These are phyloP conservation scores for Pythium aristosporum DNA, from an alignment of 352 stramenopile genomes.

Conservation along the genomic window DNA sequence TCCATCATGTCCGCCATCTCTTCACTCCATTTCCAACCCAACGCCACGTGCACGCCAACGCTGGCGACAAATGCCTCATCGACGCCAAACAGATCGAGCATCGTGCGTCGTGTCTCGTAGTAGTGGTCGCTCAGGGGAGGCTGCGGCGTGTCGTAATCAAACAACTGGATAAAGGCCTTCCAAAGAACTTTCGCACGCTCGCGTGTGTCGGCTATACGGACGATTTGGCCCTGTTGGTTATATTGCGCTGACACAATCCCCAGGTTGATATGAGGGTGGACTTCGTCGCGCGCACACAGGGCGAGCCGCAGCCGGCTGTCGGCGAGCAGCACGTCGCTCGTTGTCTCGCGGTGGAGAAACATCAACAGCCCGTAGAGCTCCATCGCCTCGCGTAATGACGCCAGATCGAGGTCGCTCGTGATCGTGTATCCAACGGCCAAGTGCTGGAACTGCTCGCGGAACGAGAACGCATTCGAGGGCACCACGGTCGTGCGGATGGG, in stretches of 20 bases:
- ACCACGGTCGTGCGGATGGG: not conserved
- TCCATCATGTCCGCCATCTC: not conserved
- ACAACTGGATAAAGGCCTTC: not conserved
- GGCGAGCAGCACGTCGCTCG: conserved; percentile 2
- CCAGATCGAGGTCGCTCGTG: not conserved
- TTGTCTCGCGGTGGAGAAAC: conserved; percentile 12
- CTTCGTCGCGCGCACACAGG: not conserved
- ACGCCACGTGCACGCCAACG: not conserved
- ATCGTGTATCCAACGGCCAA: not conserved
- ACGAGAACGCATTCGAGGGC: not conserved
- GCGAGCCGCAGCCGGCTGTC: not conserved
- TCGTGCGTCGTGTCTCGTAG: not conserved
- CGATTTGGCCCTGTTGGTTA: not conserved
- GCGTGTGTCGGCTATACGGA: not conserved
- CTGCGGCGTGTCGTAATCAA: conserved; percentile 1
- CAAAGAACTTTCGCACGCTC: not conserved
- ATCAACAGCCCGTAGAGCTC: conserved; percentile 13
- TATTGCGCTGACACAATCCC: not conserved
- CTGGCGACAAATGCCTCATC: conserved; percentile 7
- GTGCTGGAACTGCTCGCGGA: not conserved
- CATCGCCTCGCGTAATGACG: not conserved
- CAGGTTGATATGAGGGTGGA: not conserved
- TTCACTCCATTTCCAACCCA: not conserved
- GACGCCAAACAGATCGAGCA: conserved; percentile 6
- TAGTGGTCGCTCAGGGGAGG: not conserved